Conservation (phyloP, 345 rosid species). For the Turritis glabra region DNA sequence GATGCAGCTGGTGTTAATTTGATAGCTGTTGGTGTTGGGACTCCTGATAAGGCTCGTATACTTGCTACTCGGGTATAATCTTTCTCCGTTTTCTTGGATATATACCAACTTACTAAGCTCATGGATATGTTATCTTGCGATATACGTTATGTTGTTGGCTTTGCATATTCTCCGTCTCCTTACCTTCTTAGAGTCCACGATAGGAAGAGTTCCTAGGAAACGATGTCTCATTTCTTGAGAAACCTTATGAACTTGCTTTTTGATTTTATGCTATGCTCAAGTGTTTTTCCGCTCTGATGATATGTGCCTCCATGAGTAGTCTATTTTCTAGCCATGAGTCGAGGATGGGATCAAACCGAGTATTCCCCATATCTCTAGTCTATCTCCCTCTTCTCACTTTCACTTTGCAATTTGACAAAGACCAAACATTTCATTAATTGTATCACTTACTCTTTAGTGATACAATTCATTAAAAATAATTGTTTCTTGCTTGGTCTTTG, state of each 20-base stretch:
- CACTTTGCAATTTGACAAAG: background rate
- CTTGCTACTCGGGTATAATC: constrained; percentile 62
- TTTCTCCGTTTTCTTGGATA: background rate
- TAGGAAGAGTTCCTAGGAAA: background rate
- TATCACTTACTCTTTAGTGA: background rate
- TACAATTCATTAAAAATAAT: background rate
- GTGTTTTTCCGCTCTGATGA: background rate
- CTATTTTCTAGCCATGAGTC: background rate
- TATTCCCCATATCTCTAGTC: background rate
- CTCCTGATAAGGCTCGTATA: constrained; percentile 73
- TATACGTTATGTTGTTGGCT: background rate
- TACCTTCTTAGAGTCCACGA: background rate
- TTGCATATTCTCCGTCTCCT: background rate
- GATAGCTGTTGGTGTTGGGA: constrained; percentile 83
- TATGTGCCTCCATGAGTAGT: background rate
- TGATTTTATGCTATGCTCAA: background rate
- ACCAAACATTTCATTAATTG: background rate
- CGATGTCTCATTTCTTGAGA: background rate
- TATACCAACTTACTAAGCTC: background rate
- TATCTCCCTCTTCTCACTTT: background rate
- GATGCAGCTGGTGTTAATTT: constrained; percentile 83
- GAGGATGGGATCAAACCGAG: background rate
- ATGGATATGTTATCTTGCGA: background rate
- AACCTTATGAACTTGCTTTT: background rate
- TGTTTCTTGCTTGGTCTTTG: background rate